Base-by-base conservation (phyloP, 345 rosid species). In the Balakata baccata region DNA sequence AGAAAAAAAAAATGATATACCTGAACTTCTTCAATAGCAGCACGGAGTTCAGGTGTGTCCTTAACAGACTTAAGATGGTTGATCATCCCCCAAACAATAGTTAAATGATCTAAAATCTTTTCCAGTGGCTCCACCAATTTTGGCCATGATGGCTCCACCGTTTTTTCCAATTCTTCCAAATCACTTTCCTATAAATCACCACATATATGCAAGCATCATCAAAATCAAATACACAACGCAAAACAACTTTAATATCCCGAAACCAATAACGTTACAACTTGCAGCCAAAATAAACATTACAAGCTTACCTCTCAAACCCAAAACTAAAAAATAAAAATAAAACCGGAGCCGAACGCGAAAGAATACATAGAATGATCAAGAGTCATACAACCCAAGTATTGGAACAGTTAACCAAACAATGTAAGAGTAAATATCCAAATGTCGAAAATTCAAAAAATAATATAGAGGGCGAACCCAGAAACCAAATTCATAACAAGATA, bases 21-120 rank as follows among this genome's bases (percentile, higher is more conserved):
- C 92, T 94, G 98, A 76, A 94, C 97, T 79, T 94, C 97, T 79
- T 90, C 95, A 68, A 94, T 89, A 56, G 98, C 97, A 64, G 95
- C 79, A 75, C 98, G 95, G 70, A 94, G 92, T 80, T 94, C 97
- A 5, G 87, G 64, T 5, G 93, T 82, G 72, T 94, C 98, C 88
- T 88, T 90, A 39, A 94, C 97, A 76, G 89, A 72, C 84, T 92
- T 94, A 52, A 94, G 93, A 80, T 92, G 97, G 82, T 85, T 84
- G 69, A 92, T 83, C 52, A 88, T 82, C 56, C 90, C 92, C 98
- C 95, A 94, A 74, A 87, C 89, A 41, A 94, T 88, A 66, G 80
- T 12, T 81, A 90, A 78, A 5, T 75, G 81, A 82, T 90, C 98
- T 22, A 84, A 59, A 74, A 92, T 86, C 89, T 82, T 94, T 92